Evolutionary conservation across 2,329 filamentous ascomycete species (phyloP).

Genomic region (Penicillium sp.): DNA sequence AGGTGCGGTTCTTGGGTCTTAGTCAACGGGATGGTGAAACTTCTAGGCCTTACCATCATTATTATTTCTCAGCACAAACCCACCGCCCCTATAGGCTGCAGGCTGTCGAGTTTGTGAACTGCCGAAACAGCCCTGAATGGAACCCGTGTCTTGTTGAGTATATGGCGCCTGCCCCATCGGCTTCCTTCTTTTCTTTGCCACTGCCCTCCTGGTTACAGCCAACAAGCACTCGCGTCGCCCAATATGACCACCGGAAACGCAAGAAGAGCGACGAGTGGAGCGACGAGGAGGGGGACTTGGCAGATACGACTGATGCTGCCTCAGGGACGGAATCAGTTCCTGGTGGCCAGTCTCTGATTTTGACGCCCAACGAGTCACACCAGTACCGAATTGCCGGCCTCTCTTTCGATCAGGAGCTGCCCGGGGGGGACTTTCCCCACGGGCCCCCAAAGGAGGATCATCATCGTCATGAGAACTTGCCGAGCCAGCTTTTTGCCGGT

Average conservation of each 20-base stretch:
- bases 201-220: slow-evolving; percentile 39
- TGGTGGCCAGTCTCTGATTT: slow-evolving; percentile 25
- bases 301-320: slow-evolving; percentile 31
- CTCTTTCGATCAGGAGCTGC: slow-evolving; percentile 38
- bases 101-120: too few species aligned
- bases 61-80: too few species aligned
- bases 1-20: too few species aligned
- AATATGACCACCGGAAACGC: slow-evolving; percentile 39
- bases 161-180: slow-evolving; percentile 33
- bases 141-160: slow-evolving; percentile 10
- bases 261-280: slow-evolving; percentile 30
- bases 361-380: slow-evolving; percentile 42
- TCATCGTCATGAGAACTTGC: slow-evolving; percentile 9
- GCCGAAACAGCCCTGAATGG: slow-evolving; percentile 8
- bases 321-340: slow-evolving; percentile 23
- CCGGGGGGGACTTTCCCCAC: slow-evolving; percentile 45
- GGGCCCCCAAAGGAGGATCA: slow-evolving; percentile 21
- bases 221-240: slow-evolving; percentile 33
- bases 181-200: slow-evolving; percentile 40
- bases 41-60: too few species aligned
- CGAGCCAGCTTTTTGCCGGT: slow-evolving; percentile 23
- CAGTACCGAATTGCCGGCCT: slow-evolving; percentile 46
- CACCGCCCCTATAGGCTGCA: too few species aligned
- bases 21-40: slow-evolving; percentile 5
- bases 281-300: slow-evolving; percentile 25